Base-by-base conservation (phyloP, 2,329 filamentous ascomycete genomes). In the Diaporthe sp. region DNA sequence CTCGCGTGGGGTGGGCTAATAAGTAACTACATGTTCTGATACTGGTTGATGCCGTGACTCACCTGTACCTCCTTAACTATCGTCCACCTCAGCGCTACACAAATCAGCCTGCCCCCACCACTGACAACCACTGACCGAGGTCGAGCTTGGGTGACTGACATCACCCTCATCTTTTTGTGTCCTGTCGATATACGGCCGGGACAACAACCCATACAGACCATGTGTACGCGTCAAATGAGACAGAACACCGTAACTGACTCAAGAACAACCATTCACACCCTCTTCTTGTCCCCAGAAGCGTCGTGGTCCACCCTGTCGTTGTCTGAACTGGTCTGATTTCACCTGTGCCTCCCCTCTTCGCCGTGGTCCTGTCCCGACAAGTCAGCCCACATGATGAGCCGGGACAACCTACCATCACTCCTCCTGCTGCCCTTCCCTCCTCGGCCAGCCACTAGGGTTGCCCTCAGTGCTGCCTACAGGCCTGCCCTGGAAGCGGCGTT, bases 371-470 rank as follows among this genome's bases (percentile, higher is more conserved):
- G 44, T 70, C n/a, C 19, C 27, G n/a, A 70, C 22, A n/a, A 35
- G 27, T 47, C 73, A 70, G 39, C 35, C 19, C 37, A 61, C 73
- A 78, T 17, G 47, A 80, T 79, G 78, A 63, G 61, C 37, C 76
- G 78, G 32, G 76, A 80, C 44, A 72, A 79, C 22, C 79, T 83
- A 30, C 85, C 87, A 4, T 90, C 88, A 65, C 85, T 93, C 32
- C 86, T 94, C 47, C 86, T 94, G 22, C 85, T 94, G 70, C 89
- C 93, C 25, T 86, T 89, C 56, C 91, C 92, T 65, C 91, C 92
- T 37, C 84, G 86, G 39, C 89, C 91, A 12, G 84, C 88, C 65
- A 87, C 84, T 19, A 84, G 86, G 59, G 80, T 84, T 15, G 81
- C 87, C 1, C 84, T 94, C 75, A 86, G 85, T 75, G 87, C 88